These are phyloP conservation scores for Aureoboletus auriporus DNA, from an alignment of 768 basidiomycete genomes.

Conservation along the genomic window DNA sequence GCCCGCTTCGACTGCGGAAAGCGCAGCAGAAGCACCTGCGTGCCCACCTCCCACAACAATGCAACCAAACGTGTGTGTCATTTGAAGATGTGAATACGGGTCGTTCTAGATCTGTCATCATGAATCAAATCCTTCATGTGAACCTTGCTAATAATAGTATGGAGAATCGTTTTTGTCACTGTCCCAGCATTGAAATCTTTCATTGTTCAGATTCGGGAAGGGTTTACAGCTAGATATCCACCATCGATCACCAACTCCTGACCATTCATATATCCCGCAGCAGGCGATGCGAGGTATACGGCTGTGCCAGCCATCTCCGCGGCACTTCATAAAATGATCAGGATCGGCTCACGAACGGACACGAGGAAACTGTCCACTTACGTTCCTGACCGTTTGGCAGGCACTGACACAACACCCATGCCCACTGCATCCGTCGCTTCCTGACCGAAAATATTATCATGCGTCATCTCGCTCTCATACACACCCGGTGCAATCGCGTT, in stretches of 20 bases:
- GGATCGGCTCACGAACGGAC: background rate
- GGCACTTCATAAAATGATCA: conserved; percentile 37
- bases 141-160: background rate
- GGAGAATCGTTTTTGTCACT: no score
- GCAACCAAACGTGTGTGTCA: conserved; percentile 41
- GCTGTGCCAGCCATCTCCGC: conserved; percentile 76
- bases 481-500: conserved; percentile 75
- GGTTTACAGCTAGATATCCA: conserved; percentile 71
- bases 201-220: conserved; percentile 39
- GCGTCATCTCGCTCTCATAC: conserved; percentile 74
- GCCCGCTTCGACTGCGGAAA: conserved; percentile 56
- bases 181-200: background rate
- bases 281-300: conserved; percentile 68
- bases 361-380: conserved; percentile 35
- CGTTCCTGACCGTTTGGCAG: conserved; percentile 61
- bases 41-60: conserved; percentile 65
- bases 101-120: background rate
- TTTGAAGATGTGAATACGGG: background rate
- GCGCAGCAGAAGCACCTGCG: conserved; percentile 63
- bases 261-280: conserved; percentile 72
- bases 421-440: conserved; percentile 50
- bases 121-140: background rate
- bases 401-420: conserved; percentile 58
- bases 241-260: conserved; percentile 79
- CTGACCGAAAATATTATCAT: conserved; percentile 42